Conservation (phyloP, 352 stramenopile genomes). For the Phytophthora constricta region DNA sequence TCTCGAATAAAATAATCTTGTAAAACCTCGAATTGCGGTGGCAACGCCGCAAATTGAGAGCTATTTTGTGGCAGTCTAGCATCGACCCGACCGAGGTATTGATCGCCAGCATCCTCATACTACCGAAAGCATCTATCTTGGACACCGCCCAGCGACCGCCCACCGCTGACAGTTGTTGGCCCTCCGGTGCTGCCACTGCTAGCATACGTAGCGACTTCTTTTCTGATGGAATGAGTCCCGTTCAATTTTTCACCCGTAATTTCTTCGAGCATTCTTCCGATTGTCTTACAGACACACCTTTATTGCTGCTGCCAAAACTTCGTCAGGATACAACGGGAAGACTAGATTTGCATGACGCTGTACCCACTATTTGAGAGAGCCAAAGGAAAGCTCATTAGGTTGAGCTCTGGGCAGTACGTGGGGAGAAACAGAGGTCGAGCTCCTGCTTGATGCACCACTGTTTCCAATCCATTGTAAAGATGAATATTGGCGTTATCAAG, state of each 20-base stretch:
- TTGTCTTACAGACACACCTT: not conserved
- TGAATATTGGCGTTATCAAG: slow-evolving; percentile 12
- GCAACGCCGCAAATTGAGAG: slow-evolving; percentile 8
- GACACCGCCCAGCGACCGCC: slow-evolving; percentile 20
- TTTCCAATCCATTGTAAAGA: slow-evolving; percentile 8
- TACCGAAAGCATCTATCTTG: slow-evolving; percentile 25
- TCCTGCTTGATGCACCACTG: slow-evolving; percentile 7
- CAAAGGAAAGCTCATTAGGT: slow-evolving; percentile 9
- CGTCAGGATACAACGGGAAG: slow-evolving; percentile 8
- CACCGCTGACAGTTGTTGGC: slow-evolving; percentile 17
- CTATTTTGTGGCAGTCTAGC: slow-evolving; percentile 15
- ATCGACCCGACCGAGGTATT: slow-evolving; percentile 13
- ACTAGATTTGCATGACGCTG: slow-evolving; percentile 5
- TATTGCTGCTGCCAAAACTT: slow-evolving; percentile 4
- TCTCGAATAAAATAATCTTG: not conserved
- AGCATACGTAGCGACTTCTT: too few relatives aligned
- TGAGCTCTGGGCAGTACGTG: not conserved
- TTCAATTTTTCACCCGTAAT: not conserved
- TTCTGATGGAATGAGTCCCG: slow-evolving; percentile 7
- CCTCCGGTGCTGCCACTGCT: slow-evolving; percentile 7
- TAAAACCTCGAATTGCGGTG: slow-evolving; percentile 16
- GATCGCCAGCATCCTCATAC: too few relatives aligned
- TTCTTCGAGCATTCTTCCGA: not conserved
- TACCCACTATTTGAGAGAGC: slow-evolving; percentile 12
- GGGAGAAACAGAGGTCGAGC: slow-evolving; percentile 4